Evolutionary conservation across 805 yeast species (phyloP).

Genomic region (Wickerhamiella bombiphila): DNA sequence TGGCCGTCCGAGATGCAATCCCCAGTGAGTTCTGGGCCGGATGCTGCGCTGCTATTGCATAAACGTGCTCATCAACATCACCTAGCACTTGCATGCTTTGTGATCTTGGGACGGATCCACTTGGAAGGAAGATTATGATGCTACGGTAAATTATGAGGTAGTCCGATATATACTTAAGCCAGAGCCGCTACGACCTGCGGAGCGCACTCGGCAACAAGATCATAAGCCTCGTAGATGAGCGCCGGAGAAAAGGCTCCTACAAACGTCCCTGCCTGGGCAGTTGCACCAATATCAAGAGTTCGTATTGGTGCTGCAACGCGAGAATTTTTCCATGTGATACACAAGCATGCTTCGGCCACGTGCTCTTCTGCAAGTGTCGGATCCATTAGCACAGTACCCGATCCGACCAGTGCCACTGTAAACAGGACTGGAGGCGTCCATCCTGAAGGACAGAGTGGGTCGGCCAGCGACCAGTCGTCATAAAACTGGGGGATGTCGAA

Average conservation of each 20-base stretch:
- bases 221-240: slow-evolving; percentile 37
- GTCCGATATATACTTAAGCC: neutral
- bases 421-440: slow-evolving; percentile 66
- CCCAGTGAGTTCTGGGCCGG: no score
- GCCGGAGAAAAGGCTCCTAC: slow-evolving; percentile 31
- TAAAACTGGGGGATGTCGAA: slow-evolving; percentile 86
- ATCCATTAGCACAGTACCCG: slow-evolving; percentile 48
- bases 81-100: no score
- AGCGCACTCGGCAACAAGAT: slow-evolving; percentile 48
- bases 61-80: no score
- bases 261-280: slow-evolving; percentile 34
- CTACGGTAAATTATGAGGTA: neutral
- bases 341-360: slow-evolving; percentile 71
- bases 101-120: no score
- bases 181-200: slow-evolving; percentile 33
- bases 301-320: slow-evolving; percentile 58
- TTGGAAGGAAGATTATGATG: no score
- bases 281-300: slow-evolving; percentile 45
- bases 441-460: slow-evolving; percentile 26
- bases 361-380: slow-evolving; percentile 83
- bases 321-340: slow-evolving; percentile 58
- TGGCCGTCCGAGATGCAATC: no score
- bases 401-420: slow-evolving; percentile 63
- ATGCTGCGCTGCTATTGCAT: no score
- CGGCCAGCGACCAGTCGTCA: slow-evolving; percentile 66